Evolutionary conservation across 164 flowering plant species (phyloP).

Genomic region (Macadamia integrifolia): DNA sequence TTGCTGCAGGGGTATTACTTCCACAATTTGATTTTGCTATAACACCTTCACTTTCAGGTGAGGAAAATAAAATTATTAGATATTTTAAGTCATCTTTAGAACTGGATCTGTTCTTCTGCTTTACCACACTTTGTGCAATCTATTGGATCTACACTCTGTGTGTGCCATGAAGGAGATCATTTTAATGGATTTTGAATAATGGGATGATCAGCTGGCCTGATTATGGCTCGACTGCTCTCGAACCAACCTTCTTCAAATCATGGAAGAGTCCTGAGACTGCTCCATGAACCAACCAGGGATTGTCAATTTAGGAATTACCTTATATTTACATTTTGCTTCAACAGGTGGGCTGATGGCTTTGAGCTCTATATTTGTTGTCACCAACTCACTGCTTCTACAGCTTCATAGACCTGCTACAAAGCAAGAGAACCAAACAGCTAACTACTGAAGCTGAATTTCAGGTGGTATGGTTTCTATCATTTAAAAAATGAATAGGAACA

Average conservation of each 20-base stretch:
- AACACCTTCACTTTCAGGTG: constrained; percentile 95
- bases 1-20: constrained; percentile 90
- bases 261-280: too few species aligned
- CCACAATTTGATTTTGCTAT: constrained; percentile 86
- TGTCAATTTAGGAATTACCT: not conserved
- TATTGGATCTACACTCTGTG: not conserved
- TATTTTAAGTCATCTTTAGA: not conserved
- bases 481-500: not conserved
- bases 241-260: too few species aligned
- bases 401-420: constrained; percentile 38
- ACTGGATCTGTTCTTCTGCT: not conserved
- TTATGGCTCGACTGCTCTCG: too few species aligned
- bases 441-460: not conserved
- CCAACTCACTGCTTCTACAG: constrained; percentile 80
- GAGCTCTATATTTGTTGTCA: constrained; percentile 88
- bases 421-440: constrained; percentile 6
- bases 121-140: not conserved
- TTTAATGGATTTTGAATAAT: too few species aligned
- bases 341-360: constrained; percentile 93
- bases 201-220: too few species aligned
- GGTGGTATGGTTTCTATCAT: not conserved
- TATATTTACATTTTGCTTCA: constrained; percentile 4
- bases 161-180: not conserved
- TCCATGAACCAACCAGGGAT: not conserved
- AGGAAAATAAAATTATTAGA: constrained; percentile 1